Conservation (phyloP, 108 stramenopile species). For the Cyclotella cryptica region DNA sequence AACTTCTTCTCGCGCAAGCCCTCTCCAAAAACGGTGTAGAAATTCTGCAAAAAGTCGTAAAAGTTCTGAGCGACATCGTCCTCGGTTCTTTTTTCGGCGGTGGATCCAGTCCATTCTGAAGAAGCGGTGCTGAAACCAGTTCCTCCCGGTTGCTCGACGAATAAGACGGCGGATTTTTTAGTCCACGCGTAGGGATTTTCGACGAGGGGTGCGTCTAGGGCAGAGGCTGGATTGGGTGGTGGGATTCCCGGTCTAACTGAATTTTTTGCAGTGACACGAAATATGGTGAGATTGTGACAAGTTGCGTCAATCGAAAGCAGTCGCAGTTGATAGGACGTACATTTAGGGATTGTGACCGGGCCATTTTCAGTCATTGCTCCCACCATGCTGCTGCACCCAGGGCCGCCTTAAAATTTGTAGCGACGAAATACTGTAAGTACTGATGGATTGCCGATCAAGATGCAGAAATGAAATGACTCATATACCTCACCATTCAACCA, state of each 20-base stretch:
- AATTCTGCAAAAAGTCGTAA: slow-evolving; percentile 54
- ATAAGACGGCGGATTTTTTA: slow-evolving; percentile 46
- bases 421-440: background rate
- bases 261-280: background rate
- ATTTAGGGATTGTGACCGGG: slow-evolving; percentile 42
- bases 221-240: slow-evolving; percentile 38
- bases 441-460: background rate
- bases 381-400: slow-evolving; percentile 22
- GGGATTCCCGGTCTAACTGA: slow-evolving; percentile 41
- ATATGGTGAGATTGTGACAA: background rate
- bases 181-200: slow-evolving; percentile 56
- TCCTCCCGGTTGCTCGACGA: slow-evolving; percentile 56
- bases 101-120: slow-evolving; percentile 37
- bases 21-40: slow-evolving; percentile 66
- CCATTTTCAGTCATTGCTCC: slow-evolving; percentile 49
- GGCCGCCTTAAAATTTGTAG: background rate
- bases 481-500: slow-evolving; percentile 51
- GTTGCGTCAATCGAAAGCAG: background rate
- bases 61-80: slow-evolving; percentile 48
- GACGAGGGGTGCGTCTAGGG: slow-evolving; percentile 41
- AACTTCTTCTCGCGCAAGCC: slow-evolving; percentile 58
- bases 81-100: slow-evolving; percentile 41
- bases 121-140: slow-evolving; percentile 56
- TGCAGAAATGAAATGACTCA: background rate
- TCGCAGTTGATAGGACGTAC: background rate